Conservation (phyloP, 2,329 filamentous ascomycete species). For the Alternaria dauci region DNA sequence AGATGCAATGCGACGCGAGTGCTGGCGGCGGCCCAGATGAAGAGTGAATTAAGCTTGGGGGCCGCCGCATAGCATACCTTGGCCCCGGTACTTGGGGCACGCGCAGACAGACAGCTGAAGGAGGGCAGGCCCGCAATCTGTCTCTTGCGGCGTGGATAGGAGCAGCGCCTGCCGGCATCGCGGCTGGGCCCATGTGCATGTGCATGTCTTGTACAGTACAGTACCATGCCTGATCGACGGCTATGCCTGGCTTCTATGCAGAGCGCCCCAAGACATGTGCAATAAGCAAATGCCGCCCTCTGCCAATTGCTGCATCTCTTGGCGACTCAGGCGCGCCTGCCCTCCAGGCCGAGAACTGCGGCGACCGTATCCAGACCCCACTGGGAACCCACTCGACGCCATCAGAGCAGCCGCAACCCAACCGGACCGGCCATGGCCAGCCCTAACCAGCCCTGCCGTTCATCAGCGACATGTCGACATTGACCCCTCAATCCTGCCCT, state of each 20-base stretch:
- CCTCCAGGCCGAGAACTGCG: background rate
- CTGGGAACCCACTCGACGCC: slow-evolving; percentile 2
- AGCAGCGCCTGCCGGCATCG: slow-evolving; percentile 20
- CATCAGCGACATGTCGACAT: background rate
- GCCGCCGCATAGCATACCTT: slow-evolving; percentile 25
- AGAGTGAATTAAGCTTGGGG: slow-evolving; percentile 20
- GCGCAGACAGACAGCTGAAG: slow-evolving; percentile 21
- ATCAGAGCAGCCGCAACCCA: slow-evolving; percentile 1
- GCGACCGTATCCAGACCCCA: background rate
- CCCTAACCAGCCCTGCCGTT: background rate
- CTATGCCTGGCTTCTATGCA: slow-evolving; percentile 5
- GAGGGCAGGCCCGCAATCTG: slow-evolving; percentile 27
- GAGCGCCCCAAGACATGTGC: background rate
- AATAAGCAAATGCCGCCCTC: slow-evolving; percentile 6
- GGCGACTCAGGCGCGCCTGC: slow-evolving; percentile 4
- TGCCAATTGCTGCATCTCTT: slow-evolving; percentile 5
- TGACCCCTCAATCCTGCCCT: background rate
- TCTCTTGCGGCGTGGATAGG: slow-evolving; percentile 15
- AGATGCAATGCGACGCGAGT: background rate
- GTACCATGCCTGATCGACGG: slow-evolving; percentile 2
- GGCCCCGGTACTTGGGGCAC: slow-evolving; percentile 29
- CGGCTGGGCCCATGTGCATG: slow-evolving; percentile 14
- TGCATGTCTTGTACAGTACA: background rate
- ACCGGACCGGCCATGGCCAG: background rate
- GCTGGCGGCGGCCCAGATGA: background rate